phyloP scores from a whole-genome alignment of 169 alveolate genomes.

The Cryptosporidium viatorum region DNA sequence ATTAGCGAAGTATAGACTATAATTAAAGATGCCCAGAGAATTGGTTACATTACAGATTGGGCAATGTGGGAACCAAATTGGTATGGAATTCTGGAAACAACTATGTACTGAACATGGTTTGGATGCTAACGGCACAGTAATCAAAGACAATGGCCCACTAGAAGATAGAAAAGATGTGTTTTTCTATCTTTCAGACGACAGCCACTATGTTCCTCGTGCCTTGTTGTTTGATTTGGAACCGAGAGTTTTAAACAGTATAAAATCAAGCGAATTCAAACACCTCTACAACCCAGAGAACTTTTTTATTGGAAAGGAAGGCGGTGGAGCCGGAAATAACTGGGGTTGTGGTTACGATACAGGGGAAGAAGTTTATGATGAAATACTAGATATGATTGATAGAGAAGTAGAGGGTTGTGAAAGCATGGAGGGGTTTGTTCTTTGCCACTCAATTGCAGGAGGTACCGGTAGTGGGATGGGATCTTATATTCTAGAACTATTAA shows the following conservation, averaged over 20 bases:
- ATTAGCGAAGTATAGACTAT: neutral
- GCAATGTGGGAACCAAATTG: slow-evolving; percentile 99
- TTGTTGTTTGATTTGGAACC: slow-evolving; percentile 98
- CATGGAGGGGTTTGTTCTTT: slow-evolving; percentile 96
- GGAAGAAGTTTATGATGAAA: slow-evolving; percentile 93
- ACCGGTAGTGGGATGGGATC: slow-evolving; percentile 99
- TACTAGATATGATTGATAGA: slow-evolving; percentile 97
- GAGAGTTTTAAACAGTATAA: slow-evolving; percentile 91
- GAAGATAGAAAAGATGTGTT: slow-evolving; percentile 98
- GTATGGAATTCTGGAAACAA: slow-evolving; percentile 99
- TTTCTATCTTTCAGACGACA: slow-evolving; percentile 96
- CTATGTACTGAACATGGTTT: slow-evolving; percentile 98
- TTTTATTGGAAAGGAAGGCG: slow-evolving; percentile 95
- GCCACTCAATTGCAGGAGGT: slow-evolving; percentile 99
- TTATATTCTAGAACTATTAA: slow-evolving; percentile 94
- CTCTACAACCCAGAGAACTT: slow-evolving; percentile 98
- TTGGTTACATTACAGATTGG: slow-evolving; percentile 98
- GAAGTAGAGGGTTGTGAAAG: slow-evolving; percentile 99
- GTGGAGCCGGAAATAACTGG: slow-evolving; percentile 99
- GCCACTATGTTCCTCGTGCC: slow-evolving; percentile 96
- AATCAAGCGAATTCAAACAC: slow-evolving; percentile 88
- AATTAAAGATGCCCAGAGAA: slow-evolving; percentile 96
- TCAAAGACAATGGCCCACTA: slow-evolving; percentile 82
- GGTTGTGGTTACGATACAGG: slow-evolving; percentile 97
- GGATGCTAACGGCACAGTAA: slow-evolving; percentile 81